phyloP scores from a whole-genome alignment of 139 green algal genomes.

The Micractinium conductrix region DNA sequence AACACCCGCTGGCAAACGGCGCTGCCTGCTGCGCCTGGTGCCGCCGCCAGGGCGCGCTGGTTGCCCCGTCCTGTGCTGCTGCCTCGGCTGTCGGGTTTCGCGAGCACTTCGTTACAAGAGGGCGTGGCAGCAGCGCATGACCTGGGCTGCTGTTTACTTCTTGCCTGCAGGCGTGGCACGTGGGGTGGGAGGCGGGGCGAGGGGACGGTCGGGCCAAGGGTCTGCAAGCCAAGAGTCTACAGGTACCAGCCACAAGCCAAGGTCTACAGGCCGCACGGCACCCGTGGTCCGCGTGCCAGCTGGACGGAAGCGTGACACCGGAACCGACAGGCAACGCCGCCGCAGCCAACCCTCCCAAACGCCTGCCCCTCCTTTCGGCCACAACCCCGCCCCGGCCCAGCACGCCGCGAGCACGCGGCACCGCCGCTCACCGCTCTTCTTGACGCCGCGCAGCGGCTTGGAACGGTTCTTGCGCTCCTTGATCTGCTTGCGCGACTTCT shows the following conservation, averaged over 20 bases:
- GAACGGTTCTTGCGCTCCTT: conserved; percentile 99
- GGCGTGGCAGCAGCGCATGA: neutral
- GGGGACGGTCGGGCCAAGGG: neutral
- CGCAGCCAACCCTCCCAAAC: neutral
- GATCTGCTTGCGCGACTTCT: conserved; percentile 98
- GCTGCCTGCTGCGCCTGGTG: no score
- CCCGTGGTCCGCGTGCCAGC: no score
- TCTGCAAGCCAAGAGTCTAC: neutral
- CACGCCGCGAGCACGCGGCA: neutral
- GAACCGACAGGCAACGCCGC: no score
- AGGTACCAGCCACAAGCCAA: neutral
- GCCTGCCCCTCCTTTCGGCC: neutral
- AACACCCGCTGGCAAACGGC: no score
- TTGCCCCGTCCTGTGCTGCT: neutral
- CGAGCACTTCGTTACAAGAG: conserved; percentile 14
- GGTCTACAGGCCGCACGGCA: no score
- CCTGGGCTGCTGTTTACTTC: conserved; percentile 33
- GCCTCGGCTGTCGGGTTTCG: neutral
- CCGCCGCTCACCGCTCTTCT: conserved; percentile 70
- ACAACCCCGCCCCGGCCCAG: neutral
- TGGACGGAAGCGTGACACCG: no score
- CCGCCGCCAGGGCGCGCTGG: no score
- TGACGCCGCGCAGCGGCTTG: conserved; percentile 93
- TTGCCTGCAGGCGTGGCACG: conserved; percentile 17
- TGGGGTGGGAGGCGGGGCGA: neutral